These are phyloP conservation scores for Yamadazyma kanchanaburiensis DNA, from an alignment of 1,139 yeast genomes.

Conservation along the genomic window DNA sequence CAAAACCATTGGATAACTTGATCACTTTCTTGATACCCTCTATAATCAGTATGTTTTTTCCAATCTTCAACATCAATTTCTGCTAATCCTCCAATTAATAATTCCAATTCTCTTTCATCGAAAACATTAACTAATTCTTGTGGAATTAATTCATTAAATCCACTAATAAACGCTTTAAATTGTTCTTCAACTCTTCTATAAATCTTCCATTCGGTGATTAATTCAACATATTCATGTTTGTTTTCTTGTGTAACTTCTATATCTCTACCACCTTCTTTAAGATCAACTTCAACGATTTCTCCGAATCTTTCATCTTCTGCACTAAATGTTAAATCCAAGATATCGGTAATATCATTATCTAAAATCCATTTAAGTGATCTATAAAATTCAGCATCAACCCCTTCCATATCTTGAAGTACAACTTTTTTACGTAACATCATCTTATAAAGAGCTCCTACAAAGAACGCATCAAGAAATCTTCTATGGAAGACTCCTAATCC, in stretches of 20 bases:
- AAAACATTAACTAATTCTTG: slow-evolving; percentile 94
- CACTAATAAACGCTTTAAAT: slow-evolving; percentile 93
- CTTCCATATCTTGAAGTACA: slow-evolving; percentile 95
- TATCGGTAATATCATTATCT: slow-evolving; percentile 83
- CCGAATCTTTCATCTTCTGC: slow-evolving; percentile 98
- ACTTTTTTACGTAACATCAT: slow-evolving; percentile 97
- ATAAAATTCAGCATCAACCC: slow-evolving; percentile 96
- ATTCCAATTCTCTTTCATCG: slow-evolving; percentile 94
- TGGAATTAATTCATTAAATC: slow-evolving; percentile 95
- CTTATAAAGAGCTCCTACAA: slow-evolving; percentile 95
- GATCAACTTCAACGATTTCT: slow-evolving; percentile 83
- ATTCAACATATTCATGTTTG: slow-evolving; percentile 92
- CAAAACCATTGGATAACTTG: slow-evolving; percentile 98
- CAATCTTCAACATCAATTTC: slow-evolving; percentile 98
- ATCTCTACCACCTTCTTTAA: slow-evolving; percentile 83
- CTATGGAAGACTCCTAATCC: slow-evolving; percentile 98
- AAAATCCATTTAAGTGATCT: slow-evolving; percentile 93
- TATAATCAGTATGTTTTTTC: slow-evolving; percentile 97
- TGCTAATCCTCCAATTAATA: slow-evolving; percentile 96
- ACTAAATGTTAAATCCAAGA: slow-evolving; percentile 84
- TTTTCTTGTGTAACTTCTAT: slow-evolving; percentile 92
- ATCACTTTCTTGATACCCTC: slow-evolving; percentile 96
- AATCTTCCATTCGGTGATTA: slow-evolving; percentile 95
- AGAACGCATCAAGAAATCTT: slow-evolving; percentile 95
- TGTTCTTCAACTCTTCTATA: slow-evolving; percentile 91